Percentiles rank a stretch among this genome's conserved stretches.
These are phyloP conservation scores for Panaeolus cyanescens DNA, from an alignment of 768 basidiomycete species.

Conservation along the genomic window DNA sequence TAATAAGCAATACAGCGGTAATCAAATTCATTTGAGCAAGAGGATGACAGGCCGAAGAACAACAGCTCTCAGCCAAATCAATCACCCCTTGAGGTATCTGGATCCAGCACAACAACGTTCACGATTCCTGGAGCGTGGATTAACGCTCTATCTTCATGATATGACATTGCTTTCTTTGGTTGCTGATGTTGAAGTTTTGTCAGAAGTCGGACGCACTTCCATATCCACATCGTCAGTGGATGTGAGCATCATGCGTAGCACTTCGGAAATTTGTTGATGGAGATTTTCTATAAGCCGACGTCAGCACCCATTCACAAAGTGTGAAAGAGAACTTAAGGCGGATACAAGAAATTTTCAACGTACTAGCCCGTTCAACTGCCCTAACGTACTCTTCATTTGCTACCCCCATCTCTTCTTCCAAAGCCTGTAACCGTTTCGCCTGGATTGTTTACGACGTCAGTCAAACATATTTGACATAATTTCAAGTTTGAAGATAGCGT, in stretches of 20 bases:
- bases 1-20: too few relatives aligned
- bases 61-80: too few relatives aligned
- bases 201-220: too few relatives aligned
- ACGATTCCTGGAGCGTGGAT: too few relatives aligned
- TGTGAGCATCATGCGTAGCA: slow-evolving; percentile 56
- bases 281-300: slow-evolving; percentile 48
- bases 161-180: too few relatives aligned
- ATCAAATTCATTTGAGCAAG: too few relatives aligned
- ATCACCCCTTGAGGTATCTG: too few relatives aligned
- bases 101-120: too few relatives aligned
- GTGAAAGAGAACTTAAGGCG: neutral
- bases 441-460: slow-evolving; percentile 24
- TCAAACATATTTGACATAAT: neutral
- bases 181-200: too few relatives aligned
- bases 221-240: slow-evolving; percentile 43
- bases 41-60: too few relatives aligned
- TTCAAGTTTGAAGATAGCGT: too few relatives aligned
- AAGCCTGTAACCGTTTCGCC: slow-evolving; percentile 63
- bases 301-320: neutral
- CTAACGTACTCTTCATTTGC: slow-evolving; percentile 78
- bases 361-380: slow-evolving; percentile 78
- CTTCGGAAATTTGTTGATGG: slow-evolving; percentile 60
- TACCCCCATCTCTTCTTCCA: slow-evolving; percentile 70
- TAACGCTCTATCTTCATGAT: too few relatives aligned
- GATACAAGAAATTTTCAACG: slow-evolving; percentile 27